Conservation (phyloP, 2,329 filamentous ascomycete genomes). For the Ophiostoma quercus region DNA sequence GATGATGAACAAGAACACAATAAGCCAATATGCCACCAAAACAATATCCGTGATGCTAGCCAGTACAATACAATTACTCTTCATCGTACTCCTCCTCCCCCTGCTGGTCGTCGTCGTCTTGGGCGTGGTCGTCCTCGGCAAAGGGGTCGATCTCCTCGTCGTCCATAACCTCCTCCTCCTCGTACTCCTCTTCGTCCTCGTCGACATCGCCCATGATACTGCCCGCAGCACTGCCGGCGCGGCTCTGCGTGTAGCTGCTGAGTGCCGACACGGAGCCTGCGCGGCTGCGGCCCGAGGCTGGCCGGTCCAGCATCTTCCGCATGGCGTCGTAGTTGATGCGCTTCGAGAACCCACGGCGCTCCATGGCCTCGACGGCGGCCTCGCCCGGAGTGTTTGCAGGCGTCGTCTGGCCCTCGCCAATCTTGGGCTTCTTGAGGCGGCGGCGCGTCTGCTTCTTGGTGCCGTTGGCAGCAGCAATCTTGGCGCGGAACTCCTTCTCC, state of each 20-base stretch:
- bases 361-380: slow-evolving; percentile 63
- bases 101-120: slow-evolving; percentile 21
- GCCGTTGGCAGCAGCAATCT: slow-evolving; percentile 42
- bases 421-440: slow-evolving; percentile 51
- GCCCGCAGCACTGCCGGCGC: slow-evolving; percentile 33
- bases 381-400: slow-evolving; percentile 64
- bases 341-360: slow-evolving; percentile 64
- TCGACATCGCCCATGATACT: slow-evolving; percentile 25
- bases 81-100: slow-evolving; percentile 20
- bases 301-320: slow-evolving; percentile 50
- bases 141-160: slow-evolving; percentile 26
- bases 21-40: background rate
- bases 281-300: slow-evolving; percentile 35
- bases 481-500: slow-evolving; percentile 71
- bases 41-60: background rate
- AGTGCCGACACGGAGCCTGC: slow-evolving; percentile 45
- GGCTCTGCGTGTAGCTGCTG: slow-evolving; percentile 39
- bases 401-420: slow-evolving; percentile 61
- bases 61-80: slow-evolving; percentile 15
- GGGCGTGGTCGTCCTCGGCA: slow-evolving; percentile 22
- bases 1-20: background rate
- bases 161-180: slow-evolving; percentile 23
- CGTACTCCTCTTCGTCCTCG: slow-evolving; percentile 23
- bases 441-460: slow-evolving; percentile 35
- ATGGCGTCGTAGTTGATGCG: slow-evolving; percentile 70